Evolutionary conservation across 2,329 filamentous ascomycete genomes (phyloP).

Genomic region (Talaromyces rugulosus): DNA sequence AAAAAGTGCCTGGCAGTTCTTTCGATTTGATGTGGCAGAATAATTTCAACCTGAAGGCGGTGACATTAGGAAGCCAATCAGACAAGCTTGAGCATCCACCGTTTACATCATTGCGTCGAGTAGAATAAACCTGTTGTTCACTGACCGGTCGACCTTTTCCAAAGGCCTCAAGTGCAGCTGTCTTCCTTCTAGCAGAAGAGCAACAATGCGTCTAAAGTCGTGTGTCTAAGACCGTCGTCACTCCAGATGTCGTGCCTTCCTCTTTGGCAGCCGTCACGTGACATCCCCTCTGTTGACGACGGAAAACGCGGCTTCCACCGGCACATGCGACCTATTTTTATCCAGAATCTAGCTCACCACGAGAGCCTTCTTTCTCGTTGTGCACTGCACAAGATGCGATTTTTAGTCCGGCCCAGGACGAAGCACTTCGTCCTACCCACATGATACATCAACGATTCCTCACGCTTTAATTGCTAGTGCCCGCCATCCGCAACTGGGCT

Average conservation of each 20-base stretch:
- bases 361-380: neutral
- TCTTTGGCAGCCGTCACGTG: neutral
- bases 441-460: neutral
- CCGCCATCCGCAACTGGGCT: conserved; percentile 1
- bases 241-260: neutral
- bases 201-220: neutral
- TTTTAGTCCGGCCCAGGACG: neutral
- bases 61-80: neutral
- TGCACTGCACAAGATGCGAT: neutral
- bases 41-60: conserved; percentile 18
- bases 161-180: neutral
- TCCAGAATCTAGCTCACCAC: neutral
- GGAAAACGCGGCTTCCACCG: neutral
- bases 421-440: no score
- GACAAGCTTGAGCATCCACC: neutral
- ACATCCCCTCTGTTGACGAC: neutral
- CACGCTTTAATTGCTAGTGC: conserved; percentile 4
- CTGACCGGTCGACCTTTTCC: neutral
- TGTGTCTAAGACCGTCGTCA: neutral
- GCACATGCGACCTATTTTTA: neutral
- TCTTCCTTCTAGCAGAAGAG: neutral
- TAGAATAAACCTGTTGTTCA: neutral
- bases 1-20: neutral
- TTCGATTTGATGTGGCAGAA: conserved; percentile 10
- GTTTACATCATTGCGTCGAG: neutral